phyloP scores from a whole-genome alignment of 805 yeast genomes.

The Starmerella stigmatis region DNA sequence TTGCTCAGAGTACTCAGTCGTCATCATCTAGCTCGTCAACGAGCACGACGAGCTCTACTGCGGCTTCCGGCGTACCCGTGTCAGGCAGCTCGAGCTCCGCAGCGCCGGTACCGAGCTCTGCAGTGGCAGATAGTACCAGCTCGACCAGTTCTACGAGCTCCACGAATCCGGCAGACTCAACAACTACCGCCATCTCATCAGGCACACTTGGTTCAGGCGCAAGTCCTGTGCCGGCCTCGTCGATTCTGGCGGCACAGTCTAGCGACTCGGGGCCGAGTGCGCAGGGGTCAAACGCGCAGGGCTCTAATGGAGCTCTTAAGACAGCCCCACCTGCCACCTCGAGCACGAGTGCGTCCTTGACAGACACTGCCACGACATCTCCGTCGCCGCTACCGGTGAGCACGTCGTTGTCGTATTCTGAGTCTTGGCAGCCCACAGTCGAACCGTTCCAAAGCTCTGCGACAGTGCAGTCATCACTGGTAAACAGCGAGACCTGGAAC shows the following conservation, averaged over 20 bases:
- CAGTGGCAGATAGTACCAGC: neutral
- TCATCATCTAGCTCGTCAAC: neutral
- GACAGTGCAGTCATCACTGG: neutral
- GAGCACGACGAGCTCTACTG: neutral
- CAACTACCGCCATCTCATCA: neutral
- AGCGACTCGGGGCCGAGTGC: too few relatives aligned
- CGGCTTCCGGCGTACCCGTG: too few relatives aligned
- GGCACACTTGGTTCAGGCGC: too few relatives aligned
- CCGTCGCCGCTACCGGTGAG: neutral
- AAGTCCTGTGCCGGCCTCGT: too few relatives aligned
- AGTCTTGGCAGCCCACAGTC: slow-evolving; percentile 2
- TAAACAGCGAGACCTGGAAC: neutral
- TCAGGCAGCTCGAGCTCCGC: too few relatives aligned
- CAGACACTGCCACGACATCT: neutral
- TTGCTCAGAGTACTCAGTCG: too few relatives aligned
- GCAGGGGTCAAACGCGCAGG: too few relatives aligned
- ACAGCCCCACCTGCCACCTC: too few relatives aligned
- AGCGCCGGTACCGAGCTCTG: neutral
- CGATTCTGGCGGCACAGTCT: too few relatives aligned
- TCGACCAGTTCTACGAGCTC: neutral
- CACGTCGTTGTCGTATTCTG: neutral
- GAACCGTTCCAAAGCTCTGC: neutral
- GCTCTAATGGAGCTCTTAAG: too few relatives aligned
- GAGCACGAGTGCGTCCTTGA: neutral
- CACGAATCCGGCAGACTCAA: neutral